Conservation (phyloP, 2,329 filamentous ascomycete genomes). For the Verticillium klebahnii region DNA sequence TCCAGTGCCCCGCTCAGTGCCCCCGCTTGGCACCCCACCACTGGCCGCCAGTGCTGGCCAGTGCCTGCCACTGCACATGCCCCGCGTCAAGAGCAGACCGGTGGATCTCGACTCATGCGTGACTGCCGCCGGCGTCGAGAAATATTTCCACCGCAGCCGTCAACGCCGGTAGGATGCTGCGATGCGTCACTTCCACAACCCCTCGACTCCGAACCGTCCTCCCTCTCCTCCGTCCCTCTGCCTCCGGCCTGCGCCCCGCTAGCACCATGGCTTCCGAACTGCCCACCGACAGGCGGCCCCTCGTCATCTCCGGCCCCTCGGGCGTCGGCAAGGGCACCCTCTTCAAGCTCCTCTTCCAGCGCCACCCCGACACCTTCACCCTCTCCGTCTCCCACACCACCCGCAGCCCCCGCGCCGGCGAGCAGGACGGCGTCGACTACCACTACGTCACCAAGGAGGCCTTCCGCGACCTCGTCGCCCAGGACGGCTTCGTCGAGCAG, state of each 20-base stretch:
- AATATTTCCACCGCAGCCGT: background rate
- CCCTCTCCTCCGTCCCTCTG: background rate
- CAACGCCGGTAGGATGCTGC: background rate
- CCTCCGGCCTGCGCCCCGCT: slow-evolving; percentile 10
- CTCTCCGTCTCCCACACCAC: slow-evolving; percentile 74
- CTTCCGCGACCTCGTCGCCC: slow-evolving; percentile 64
- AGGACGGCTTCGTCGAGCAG: slow-evolving; percentile 74
- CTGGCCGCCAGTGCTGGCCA: background rate
- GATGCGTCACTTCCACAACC: background rate
- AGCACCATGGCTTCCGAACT: slow-evolving; percentile 14
- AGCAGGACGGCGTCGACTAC: slow-evolving; percentile 75
- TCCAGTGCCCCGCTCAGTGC: no score
- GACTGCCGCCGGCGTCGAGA: background rate
- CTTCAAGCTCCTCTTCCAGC: slow-evolving; percentile 63
- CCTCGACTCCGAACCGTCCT: background rate
- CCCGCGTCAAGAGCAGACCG: background rate
- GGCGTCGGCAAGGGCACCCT: slow-evolving; percentile 81
- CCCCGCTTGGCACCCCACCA: background rate
- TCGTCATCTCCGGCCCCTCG: slow-evolving; percentile 76
- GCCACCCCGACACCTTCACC: slow-evolving; percentile 44
- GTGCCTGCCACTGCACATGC: background rate
- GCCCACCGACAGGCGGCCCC: slow-evolving; percentile 52
- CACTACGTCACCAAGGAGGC: slow-evolving; percentile 65
- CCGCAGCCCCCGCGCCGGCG: slow-evolving; percentile 67
- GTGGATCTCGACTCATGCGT: background rate